These are phyloP conservation scores for Coemansia umbellata DNA, from an alignment of 192 early-diverging fungal genomes.

Conservation along the genomic window DNA sequence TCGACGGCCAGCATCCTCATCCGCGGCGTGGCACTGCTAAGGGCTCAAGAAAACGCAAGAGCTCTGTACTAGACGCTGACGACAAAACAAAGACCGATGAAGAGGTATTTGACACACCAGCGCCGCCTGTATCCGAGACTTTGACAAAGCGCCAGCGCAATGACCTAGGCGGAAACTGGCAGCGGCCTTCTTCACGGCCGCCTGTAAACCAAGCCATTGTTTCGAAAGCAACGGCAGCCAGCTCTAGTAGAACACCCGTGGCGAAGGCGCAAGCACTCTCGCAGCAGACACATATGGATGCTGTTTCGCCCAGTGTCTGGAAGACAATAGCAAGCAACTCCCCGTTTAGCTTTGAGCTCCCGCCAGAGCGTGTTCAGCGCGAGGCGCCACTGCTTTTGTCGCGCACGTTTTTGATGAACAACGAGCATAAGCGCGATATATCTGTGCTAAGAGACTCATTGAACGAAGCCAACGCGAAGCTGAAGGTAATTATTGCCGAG, in stretches of 20 bases:
- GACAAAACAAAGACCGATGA: conserved; percentile 15
- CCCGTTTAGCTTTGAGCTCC: conserved; percentile 30
- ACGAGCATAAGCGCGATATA: conserved; percentile 25
- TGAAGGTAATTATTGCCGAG: not conserved
- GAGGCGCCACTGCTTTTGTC: conserved; percentile 17
- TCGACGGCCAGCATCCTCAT: too few species aligned
- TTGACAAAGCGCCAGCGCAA: conserved; percentile 33
- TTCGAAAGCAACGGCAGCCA: too few species aligned
- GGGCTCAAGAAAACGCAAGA: conserved; percentile 7
- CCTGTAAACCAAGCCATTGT: not conserved
- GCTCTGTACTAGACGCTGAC: conserved; percentile 1
- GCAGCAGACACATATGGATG: not conserved
- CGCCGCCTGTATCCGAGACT: not conserved
- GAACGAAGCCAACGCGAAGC: conserved; percentile 20
- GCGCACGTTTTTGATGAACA: conserved; percentile 8
- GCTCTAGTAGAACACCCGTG: too few species aligned
- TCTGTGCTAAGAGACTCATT: conserved; percentile 33
- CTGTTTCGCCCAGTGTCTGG: conserved; percentile 1
- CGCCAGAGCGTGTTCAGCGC: conserved; percentile 1
- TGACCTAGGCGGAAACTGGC: conserved; percentile 31
- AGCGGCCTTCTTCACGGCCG: conserved; percentile 9
- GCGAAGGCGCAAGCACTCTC: too few species aligned
- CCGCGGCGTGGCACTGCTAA: not conserved
- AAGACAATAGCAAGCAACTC: conserved; percentile 6
- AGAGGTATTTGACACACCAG: not conserved